Conservation (phyloP, 2,329 filamentous ascomycete genomes). For the Aspergillus sp. region DNA sequence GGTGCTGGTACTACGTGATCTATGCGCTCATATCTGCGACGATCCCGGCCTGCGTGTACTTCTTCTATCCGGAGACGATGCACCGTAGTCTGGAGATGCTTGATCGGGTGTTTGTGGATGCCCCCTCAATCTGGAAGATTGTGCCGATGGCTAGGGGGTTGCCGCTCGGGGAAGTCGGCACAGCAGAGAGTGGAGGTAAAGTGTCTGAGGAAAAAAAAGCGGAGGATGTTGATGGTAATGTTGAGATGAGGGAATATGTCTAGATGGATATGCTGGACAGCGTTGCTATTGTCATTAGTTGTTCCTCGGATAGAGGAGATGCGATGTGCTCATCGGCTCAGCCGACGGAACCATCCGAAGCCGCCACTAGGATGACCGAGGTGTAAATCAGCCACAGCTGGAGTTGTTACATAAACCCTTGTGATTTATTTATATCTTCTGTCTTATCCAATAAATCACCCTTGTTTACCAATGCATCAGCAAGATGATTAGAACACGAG, state of each 20-base stretch:
- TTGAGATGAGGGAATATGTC: neutral
- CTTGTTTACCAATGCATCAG: neutral
- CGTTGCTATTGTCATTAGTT: neutral
- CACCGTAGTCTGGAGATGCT: constrained; percentile 12
- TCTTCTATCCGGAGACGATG: constrained; percentile 19
- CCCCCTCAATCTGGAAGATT: neutral
- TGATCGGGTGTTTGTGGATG: neutral
- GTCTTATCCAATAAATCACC: too few relatives aligned
- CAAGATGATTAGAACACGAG: neutral
- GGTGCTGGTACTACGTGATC: constrained; percentile 13
- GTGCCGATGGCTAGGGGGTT: neutral
- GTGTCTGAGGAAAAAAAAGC: neutral
- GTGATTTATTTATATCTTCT: too few relatives aligned
- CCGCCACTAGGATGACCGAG: neutral
- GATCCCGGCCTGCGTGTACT: constrained; percentile 8
- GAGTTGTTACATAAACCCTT: too few relatives aligned
- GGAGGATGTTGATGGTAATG: neutral
- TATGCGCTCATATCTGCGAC: constrained; percentile 6
- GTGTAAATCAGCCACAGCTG: too few relatives aligned
- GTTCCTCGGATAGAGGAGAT: neutral
- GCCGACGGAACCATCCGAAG: neutral
- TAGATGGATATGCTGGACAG: neutral
- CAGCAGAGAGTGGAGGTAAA: neutral
- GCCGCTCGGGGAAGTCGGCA: neutral
- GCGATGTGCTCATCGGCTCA: neutral